phyloP scores from a whole-genome alignment of 2,329 filamentous ascomycete genomes.

The Sclerotiophoma versabilis region DNA sequence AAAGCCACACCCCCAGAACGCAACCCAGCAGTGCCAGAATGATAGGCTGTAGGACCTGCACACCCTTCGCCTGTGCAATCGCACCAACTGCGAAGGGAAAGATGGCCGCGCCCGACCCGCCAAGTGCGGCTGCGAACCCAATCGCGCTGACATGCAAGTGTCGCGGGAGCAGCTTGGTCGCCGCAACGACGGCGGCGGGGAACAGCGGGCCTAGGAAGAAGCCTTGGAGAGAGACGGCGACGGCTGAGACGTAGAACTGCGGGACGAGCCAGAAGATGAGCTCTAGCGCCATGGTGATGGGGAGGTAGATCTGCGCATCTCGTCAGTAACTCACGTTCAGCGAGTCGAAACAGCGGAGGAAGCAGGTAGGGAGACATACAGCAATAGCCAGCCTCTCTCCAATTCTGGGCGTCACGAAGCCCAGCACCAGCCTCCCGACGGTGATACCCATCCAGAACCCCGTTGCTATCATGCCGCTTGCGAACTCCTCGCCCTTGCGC shows the following conservation, averaged over 20 bases:
- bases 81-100: constrained; percentile 72
- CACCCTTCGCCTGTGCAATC: constrained; percentile 68
- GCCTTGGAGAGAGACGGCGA: constrained; percentile 75
- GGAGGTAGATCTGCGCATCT: constrained; percentile 64
- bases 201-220: constrained; percentile 84
- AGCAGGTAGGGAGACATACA: constrained; percentile 35
- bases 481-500: constrained; percentile 71
- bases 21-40: constrained; percentile 61
- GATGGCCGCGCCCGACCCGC: constrained; percentile 73
- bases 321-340: background rate
- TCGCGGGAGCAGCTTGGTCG: constrained; percentile 75
- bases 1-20: constrained; percentile 61
- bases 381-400: constrained; percentile 70
- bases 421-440: constrained; percentile 73
- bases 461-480: constrained; percentile 76
- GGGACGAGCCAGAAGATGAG: constrained; percentile 84
- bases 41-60: constrained; percentile 67
- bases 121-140: constrained; percentile 80
- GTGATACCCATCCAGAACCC: constrained; percentile 88
- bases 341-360: constrained; percentile 23
- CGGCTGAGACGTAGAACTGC: constrained; percentile 74
- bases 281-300: constrained; percentile 68
- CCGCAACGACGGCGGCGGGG: constrained; percentile 74
- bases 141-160: constrained; percentile 81
- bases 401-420: constrained; percentile 76